Conservation (phyloP, 805 yeast genomes). For the Cyberlindnera xylosilytica region DNA sequence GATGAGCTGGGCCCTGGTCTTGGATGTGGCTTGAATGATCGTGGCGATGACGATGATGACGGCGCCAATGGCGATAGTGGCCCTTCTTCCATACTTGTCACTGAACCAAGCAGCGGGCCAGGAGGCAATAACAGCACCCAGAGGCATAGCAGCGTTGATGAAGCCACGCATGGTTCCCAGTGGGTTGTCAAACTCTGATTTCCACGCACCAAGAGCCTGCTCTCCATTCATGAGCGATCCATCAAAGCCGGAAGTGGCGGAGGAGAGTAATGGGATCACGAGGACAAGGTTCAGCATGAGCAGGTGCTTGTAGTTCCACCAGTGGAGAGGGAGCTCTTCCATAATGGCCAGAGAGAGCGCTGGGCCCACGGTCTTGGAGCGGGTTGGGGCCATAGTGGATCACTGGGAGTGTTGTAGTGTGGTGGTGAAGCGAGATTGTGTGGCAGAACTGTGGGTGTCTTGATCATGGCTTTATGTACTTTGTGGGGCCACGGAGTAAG, state of each 20-base stretch:
- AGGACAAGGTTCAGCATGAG: constrained; percentile 34
- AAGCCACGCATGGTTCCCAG: constrained; percentile 40
- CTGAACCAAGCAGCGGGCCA: too few relatives aligned
- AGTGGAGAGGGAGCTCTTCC: too few relatives aligned
- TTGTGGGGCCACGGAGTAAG: too few relatives aligned
- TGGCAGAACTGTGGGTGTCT: too few relatives aligned
- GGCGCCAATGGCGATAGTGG: constrained; percentile 20
- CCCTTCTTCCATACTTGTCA: constrained; percentile 42
- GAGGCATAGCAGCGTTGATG: constrained; percentile 37
- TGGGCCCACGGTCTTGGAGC: too few relatives aligned
- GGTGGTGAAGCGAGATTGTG: too few relatives aligned
- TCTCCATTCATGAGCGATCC: constrained; percentile 48
- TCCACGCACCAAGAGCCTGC: constrained; percentile 42
- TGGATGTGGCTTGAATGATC: constrained; percentile 14
- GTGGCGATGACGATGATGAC: constrained; percentile 22
- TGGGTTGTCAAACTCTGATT: constrained; percentile 35
- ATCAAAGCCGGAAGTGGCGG: constrained; percentile 46
- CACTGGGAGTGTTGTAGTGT: too few relatives aligned
- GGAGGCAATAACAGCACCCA: constrained; percentile 29
- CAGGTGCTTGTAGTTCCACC: too few relatives aligned
- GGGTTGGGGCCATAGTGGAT: too few relatives aligned
- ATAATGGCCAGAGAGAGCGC: too few relatives aligned
- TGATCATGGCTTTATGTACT: too few relatives aligned
- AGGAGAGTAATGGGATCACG: constrained; percentile 39
- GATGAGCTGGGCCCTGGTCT: background rate